phyloP scores from a whole-genome alignment of 2,329 filamentous ascomycete genomes.

The Botrytis elliptica region DNA sequence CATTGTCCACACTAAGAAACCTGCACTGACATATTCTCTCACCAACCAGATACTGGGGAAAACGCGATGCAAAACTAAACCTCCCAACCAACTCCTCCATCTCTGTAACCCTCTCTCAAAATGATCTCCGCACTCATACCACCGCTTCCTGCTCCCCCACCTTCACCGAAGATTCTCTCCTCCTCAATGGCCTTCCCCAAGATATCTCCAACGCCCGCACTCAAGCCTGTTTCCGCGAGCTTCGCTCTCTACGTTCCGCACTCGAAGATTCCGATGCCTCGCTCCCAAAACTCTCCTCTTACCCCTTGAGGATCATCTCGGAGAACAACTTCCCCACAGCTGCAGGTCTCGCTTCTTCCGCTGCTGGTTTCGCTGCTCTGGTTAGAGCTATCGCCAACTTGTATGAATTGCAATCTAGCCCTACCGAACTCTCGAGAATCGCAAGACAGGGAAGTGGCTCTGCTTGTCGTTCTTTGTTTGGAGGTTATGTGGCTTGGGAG shows the following conservation, averaged over 20 bases:
- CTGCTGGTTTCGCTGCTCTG: slow-evolving; percentile 67
- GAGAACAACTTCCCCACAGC: slow-evolving; percentile 99
- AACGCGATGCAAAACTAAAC: slow-evolving; percentile 90
- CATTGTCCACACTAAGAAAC: slow-evolving; percentile 14
- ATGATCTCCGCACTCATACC: slow-evolving; percentile 90
- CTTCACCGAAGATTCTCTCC: slow-evolving; percentile 69
- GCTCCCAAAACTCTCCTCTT: slow-evolving; percentile 76
- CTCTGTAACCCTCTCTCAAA: slow-evolving; percentile 92
- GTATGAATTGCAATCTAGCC: slow-evolving; percentile 78
- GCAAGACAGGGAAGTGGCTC: slow-evolving; percentile 93
- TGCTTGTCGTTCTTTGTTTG: slow-evolving; percentile 89
- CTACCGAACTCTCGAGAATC: slow-evolving; percentile 81
- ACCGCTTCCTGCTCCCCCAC: slow-evolving; percentile 83
- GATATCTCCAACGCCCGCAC: slow-evolving; percentile 86
- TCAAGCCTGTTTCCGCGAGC: slow-evolving; percentile 89
- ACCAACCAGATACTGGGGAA: slow-evolving; percentile 79
- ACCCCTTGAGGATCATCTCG: slow-evolving; percentile 82
- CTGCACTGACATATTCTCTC: slow-evolving; percentile 24
- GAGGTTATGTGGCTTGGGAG: slow-evolving; percentile 94
- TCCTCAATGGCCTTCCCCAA: slow-evolving; percentile 79
- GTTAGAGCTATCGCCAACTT: slow-evolving; percentile 88
- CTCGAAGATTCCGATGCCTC: slow-evolving; percentile 71
- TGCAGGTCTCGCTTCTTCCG: slow-evolving; percentile 77
- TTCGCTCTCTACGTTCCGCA: slow-evolving; percentile 72
- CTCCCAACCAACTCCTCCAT: slow-evolving; percentile 97